phyloP scores from a whole-genome alignment of 2,329 filamentous ascomycete genomes.

The Fusarium scirpi region DNA sequence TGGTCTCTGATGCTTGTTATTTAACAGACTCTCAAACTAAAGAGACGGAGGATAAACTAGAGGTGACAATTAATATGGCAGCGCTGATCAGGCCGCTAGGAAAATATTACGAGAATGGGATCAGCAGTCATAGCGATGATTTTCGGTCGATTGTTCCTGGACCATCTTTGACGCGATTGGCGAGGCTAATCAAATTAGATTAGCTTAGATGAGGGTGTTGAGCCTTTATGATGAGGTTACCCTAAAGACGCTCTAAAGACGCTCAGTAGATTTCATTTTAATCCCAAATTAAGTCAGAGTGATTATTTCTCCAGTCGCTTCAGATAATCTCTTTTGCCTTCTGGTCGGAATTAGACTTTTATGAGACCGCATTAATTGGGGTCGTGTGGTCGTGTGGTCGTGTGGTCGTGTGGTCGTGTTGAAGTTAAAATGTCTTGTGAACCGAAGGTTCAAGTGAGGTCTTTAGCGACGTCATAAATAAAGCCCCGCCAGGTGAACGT shows the following conservation, averaged over 20 bases:
- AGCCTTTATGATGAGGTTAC: neutral
- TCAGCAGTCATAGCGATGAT: neutral
- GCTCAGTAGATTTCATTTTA: neutral
- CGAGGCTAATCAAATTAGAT: neutral
- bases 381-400: neutral
- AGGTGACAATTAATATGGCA: slow-evolving; percentile 10
- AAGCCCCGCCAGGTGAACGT: slow-evolving; percentile 24
- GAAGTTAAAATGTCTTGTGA: neutral
- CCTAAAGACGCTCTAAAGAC: neutral
- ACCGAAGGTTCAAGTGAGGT: neutral
- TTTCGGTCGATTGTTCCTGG: slow-evolving; percentile 1
- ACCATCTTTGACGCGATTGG: slow-evolving; percentile 14
- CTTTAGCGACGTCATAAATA: slow-evolving; percentile 29
- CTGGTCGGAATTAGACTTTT: too few relatives aligned
- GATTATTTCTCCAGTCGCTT: too few relatives aligned
- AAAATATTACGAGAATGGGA: neutral
- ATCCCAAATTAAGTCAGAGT: neutral
- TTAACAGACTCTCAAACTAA: slow-evolving; percentile 2
- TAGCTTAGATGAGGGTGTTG: neutral
- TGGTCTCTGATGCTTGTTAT: neutral
- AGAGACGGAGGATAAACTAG: slow-evolving; percentile 8
- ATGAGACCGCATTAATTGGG: too few relatives aligned
- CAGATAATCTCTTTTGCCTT: too few relatives aligned
- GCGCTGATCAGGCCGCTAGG: slow-evolving; percentile 29
- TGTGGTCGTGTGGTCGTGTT: neutral